phyloP scores from a whole-genome alignment of 2,329 filamentous ascomycete genomes.

The Tolypocladium tropicale region DNA sequence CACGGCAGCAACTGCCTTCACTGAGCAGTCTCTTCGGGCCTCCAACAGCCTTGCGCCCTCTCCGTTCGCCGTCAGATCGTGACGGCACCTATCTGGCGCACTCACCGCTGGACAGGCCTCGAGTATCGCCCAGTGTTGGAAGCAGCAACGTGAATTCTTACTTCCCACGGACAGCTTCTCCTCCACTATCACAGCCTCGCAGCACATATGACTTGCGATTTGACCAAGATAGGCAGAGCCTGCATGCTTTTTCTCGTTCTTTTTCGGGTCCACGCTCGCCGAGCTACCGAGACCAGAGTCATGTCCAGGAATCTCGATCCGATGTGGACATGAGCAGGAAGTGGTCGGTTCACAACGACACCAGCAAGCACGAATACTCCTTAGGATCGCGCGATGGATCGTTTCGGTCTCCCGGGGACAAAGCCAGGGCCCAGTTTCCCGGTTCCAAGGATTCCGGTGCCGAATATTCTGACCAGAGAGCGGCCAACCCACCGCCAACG shows the following conservation, averaged over 20 bases:
- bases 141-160: constrained; percentile 33
- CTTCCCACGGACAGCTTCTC: constrained; percentile 30
- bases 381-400: constrained; percentile 29
- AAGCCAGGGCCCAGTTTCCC: constrained; percentile 26
- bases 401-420: constrained; percentile 22
- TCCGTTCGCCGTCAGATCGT: constrained; percentile 38
- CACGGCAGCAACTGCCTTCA: constrained; percentile 41
- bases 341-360: constrained; percentile 30
- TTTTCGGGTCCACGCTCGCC: constrained; percentile 35
- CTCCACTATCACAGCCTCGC: constrained; percentile 31
- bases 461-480: constrained; percentile 15
- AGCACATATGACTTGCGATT: constrained; percentile 35
- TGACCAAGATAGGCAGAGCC: constrained; percentile 28
- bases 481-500: constrained; percentile 16
- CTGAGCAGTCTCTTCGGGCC: constrained; percentile 48
- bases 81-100: constrained; percentile 28
- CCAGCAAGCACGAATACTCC: constrained; percentile 33
- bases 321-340: constrained; percentile 23
- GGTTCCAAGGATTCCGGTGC: constrained; percentile 20
- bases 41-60: constrained; percentile 29
- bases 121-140: constrained; percentile 25
- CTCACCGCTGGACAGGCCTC: constrained; percentile 38
- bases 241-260: constrained; percentile 17
- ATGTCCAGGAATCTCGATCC: constrained; percentile 21
- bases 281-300: constrained; percentile 29